These are phyloP conservation scores for Apocynum venetum DNA, from an alignment of 257 asterid genomes.

Conservation along the genomic window DNA sequence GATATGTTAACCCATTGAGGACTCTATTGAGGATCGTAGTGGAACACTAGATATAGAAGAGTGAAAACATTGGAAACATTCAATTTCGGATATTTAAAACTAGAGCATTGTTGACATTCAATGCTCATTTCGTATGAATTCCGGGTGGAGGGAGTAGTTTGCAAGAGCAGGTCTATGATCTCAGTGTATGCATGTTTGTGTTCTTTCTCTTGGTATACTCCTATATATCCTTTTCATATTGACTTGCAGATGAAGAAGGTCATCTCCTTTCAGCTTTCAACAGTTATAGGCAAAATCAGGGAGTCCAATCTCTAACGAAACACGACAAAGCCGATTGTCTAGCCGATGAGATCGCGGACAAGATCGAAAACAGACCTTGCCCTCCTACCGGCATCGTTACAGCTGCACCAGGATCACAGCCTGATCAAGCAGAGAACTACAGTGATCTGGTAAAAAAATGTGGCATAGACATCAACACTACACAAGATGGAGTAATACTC, in stretches of 20 bases:
- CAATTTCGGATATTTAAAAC: no score
- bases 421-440: constrained; percentile 38
- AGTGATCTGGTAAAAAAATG: constrained; percentile 47
- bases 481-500: constrained; percentile 52
- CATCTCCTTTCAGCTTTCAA: constrained; percentile 60
- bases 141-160: no score
- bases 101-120: no score
- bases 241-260: constrained; percentile 50
- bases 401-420: constrained; percentile 17
- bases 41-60: no score
- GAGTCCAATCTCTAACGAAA: constrained; percentile 36
- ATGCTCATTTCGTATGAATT: no score
- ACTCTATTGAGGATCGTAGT: no score
- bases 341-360: constrained; percentile 51
- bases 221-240: no score
- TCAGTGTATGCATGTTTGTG: no score
- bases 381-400: constrained; percentile 27
- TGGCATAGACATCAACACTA: constrained; percentile 47
- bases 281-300: constrained; percentile 54
- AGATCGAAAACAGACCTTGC: constrained; percentile 41
- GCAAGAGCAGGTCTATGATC: no score
- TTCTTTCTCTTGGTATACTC: not conserved
- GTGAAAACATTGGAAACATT: no score
- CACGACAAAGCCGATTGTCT: constrained; percentile 64
- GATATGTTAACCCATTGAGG: no score